Conservation (phyloP, 176 grass and related monocot genomes). For the Avena sativa region DNA sequence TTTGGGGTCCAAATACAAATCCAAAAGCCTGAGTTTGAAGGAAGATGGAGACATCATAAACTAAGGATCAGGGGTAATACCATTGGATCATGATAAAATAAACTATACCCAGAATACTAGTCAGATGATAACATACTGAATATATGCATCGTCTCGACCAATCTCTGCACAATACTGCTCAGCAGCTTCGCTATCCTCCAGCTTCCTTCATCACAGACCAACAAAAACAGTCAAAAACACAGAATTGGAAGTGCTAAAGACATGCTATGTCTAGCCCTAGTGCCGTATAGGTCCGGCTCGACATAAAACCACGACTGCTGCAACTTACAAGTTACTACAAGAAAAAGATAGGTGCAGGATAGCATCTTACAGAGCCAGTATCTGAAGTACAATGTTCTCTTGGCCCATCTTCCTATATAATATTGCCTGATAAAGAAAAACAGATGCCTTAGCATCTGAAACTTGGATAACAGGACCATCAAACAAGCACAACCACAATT, state of each 20-base stretch:
- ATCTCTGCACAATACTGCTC: conserved; percentile 99
- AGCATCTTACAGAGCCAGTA: conserved; percentile 93
- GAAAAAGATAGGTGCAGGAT: conserved; percentile 25
- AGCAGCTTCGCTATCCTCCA: conserved; percentile 95
- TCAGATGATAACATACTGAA: conserved; percentile 77
- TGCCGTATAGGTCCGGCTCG: neutral
- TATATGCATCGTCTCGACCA: conserved; percentile 96
- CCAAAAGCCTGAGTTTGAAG: conserved; percentile 65
- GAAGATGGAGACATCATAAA: conserved; percentile 40
- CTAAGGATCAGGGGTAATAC: conserved; percentile 21
- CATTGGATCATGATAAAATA: neutral
- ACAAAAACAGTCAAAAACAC: conserved; percentile 32
- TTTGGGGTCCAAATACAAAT: conserved; percentile 97
- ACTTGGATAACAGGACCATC: conserved; percentile 20
- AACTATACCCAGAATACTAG: neutral
- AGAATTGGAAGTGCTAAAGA: neutral
- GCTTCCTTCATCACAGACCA: conserved; percentile 69
- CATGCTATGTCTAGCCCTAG: neutral
- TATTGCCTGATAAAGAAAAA: conserved; percentile 78
- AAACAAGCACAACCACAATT: neutral
- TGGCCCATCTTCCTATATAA: conserved; percentile 98
- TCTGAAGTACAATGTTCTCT: conserved; percentile 98
- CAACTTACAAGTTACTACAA: conserved; percentile 31
- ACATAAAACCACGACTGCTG: conserved; percentile 12
- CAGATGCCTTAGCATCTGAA: conserved; percentile 28